Evolutionary conservation across 805 yeast species (phyloP), one percentile per base, ranked within the genome.

Genomic region (Candida ulmi): DNA sequence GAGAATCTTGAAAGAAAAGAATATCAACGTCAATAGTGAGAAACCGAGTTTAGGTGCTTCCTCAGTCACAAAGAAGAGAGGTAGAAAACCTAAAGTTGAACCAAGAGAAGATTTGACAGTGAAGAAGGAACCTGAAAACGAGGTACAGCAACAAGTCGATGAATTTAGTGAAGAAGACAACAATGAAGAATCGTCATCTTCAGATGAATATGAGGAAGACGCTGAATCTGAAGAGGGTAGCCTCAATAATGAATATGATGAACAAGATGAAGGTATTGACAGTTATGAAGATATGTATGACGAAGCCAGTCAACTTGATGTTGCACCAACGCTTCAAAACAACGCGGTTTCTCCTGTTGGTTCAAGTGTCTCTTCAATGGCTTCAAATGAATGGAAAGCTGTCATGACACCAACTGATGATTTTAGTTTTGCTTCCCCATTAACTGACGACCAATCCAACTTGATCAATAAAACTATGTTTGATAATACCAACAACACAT

Each of bases 1-100:
- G 13, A 15, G 18, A 2, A 21, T 43, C 4, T 37, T 53, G 12
- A 33, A 41, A 12, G 34, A 32, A 18, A 46, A 42, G 11, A 38
- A 34, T 8, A 37, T 17, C 17, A 17, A 25, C n/a, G n/a, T n/a
- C 30, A 21, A 5, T 35, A 17, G 12, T 30, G 24, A 33, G n/a
- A n/a, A n/a, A n/a, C n/a, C n/a, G n/a, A n/a, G n/a, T n/a, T n/a
- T n/a, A n/a, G n/a, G n/a, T 25, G 23, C 12, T 11, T 9, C 15
- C 15, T 15, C 8, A 9, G n/a, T 8, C 30, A 25, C 33, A 8
- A 31, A 31, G 17, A 31, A 31, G 11, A 26, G 33, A 34, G 33
- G 24, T 19, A 25, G 29, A 24, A 27, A 27, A 16, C 24, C 36
- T 5, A 26, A 26, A 34, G 15, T 3, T 26, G 17, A 28, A 7